Evolutionary conservation across 192 early-diverging fungal species (phyloP), one percentile per base, ranked within the genome.

Genomic region (Podila epigama): DNA sequence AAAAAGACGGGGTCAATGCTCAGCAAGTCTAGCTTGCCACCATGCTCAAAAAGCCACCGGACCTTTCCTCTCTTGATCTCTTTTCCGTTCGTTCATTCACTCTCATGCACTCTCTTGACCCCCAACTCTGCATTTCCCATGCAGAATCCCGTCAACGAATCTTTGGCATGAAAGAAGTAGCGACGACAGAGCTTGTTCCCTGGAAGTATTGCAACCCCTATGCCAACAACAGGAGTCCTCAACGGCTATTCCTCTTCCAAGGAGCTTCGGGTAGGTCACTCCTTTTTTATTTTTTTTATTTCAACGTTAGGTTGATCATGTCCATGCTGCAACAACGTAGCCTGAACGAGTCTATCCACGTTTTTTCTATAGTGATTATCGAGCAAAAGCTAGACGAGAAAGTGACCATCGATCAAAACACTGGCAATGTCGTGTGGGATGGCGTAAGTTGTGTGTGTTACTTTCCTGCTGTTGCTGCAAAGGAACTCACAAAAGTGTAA

Each of bases 201-300:
- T 71, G 78, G 69, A 79, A 79, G 50, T 79, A 79, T 41, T 79
- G 78, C 39, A 79, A 71, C 55, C 69, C 70, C n/a, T 79, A 71
- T 29, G 78, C 69, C 31, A 71, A 79, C 51, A 68, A 66, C 25
- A 55, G 78, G 13, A 71, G 63, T 20, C 78, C 67, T 15, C 69
- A 79, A 34, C 68, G 78, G 2, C 63, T 67, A 20, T 79, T 79
- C 36, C 55, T 67, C 36, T 66, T 79, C 34, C 63, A 67, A 54
- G 69, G 78, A 27, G 42, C 67, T 20, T 64, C 78, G 0, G 63
- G 78, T 79, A 71, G 2, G 51, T 27, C n/a, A 20, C 27, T 36
- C 28, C 1, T 11, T 20, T n/a, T 33, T 25, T 36, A n/a, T 50
- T 22, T 48, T 56, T 11, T 28, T 16, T 28, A 32, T 16, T 31